phyloP scores from a whole-genome alignment of 1,139 yeast genomes.

The Maudiozyma humilis region DNA sequence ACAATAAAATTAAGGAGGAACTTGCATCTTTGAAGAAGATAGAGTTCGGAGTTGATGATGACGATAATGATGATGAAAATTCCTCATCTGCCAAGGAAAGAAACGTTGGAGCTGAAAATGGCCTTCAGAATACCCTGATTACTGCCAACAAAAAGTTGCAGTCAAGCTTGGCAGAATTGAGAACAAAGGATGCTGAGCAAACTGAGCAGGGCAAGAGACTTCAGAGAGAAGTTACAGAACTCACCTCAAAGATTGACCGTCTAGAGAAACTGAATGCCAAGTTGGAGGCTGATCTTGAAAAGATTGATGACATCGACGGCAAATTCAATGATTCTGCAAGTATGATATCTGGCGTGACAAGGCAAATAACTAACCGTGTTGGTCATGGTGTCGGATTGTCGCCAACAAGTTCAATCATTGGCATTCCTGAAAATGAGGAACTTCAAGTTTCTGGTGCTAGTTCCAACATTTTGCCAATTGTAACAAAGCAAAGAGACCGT shows the following conservation, averaged over 20 bases:
- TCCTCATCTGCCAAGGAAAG: too few relatives aligned
- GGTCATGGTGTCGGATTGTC: slow-evolving; percentile 33
- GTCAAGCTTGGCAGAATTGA: slow-evolving; percentile 30
- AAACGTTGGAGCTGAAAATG: slow-evolving; percentile 18
- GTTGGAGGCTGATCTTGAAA: slow-evolving; percentile 66
- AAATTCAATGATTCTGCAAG: slow-evolving; percentile 54
- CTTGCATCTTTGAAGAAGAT: slow-evolving; percentile 62
- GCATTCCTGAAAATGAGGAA: slow-evolving; percentile 34
- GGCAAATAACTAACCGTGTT: slow-evolving; percentile 36
- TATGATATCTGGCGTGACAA: slow-evolving; percentile 53
- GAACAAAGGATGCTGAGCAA: slow-evolving; percentile 27
- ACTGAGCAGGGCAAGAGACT: slow-evolving; percentile 18
- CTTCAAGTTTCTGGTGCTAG: slow-evolving; percentile 14
- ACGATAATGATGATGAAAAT: slow-evolving; percentile 31
- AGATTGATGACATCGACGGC: slow-evolving; percentile 33
- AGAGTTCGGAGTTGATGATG: slow-evolving; percentile 49
- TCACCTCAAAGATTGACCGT: slow-evolving; percentile 34
- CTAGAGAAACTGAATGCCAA: slow-evolving; percentile 47
- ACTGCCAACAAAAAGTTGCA: slow-evolving; percentile 39
- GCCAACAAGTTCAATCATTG: slow-evolving; percentile 45
- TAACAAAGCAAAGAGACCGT: slow-evolving; percentile 90
- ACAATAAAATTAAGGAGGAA: slow-evolving; percentile 73
- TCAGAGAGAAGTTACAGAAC: slow-evolving; percentile 22
- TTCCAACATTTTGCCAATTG: slow-evolving; percentile 64
- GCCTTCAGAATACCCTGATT: slow-evolving; percentile 35